phyloP scores from a whole-genome alignment of 2,329 filamentous ascomycete genomes.

The Xylariaceae sp. region DNA sequence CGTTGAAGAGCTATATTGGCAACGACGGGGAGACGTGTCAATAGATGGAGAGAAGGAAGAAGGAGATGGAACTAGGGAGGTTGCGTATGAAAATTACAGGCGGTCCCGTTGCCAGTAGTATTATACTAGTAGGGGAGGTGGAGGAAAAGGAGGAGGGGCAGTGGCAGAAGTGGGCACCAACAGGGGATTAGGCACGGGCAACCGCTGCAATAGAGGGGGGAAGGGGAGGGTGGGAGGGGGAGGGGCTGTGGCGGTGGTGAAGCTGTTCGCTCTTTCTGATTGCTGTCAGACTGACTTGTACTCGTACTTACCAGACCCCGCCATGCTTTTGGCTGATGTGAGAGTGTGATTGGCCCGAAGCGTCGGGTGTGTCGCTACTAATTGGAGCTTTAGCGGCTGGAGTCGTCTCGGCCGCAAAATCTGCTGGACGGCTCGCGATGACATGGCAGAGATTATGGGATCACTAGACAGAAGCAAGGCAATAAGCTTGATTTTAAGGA shows the following conservation, averaged over 20 bases:
- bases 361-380: slow-evolving; percentile 10
- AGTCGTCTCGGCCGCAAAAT: slow-evolving; percentile 16
- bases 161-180: not conserved
- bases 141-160: slow-evolving; percentile 11
- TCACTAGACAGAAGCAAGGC: not conserved
- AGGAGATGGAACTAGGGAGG: slow-evolving; percentile 14
- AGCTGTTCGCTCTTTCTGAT: slow-evolving; percentile 1
- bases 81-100: slow-evolving; percentile 24
- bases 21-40: slow-evolving; percentile 6
- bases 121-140: not conserved
- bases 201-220: slow-evolving; percentile 9
- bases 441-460: slow-evolving; percentile 1
- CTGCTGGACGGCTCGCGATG: slow-evolving; percentile 17
- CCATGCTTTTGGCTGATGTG: slow-evolving; percentile 27
- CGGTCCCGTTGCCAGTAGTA: slow-evolving; percentile 10
- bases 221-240: slow-evolving; percentile 16
- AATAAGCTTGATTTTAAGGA: not conserved
- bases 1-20: slow-evolving; percentile 45
- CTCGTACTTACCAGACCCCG: slow-evolving; percentile 19
- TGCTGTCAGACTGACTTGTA: slow-evolving; percentile 13
- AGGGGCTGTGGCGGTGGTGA: slow-evolving; percentile 21
- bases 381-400: slow-evolving; percentile 16
- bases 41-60: slow-evolving; percentile 11
- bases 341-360: slow-evolving; percentile 29
- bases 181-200: slow-evolving; percentile 11